Base-by-base conservation (phyloP, 2,329 filamentous ascomycete genomes). In the Talaromyces atroroseus region DNA sequence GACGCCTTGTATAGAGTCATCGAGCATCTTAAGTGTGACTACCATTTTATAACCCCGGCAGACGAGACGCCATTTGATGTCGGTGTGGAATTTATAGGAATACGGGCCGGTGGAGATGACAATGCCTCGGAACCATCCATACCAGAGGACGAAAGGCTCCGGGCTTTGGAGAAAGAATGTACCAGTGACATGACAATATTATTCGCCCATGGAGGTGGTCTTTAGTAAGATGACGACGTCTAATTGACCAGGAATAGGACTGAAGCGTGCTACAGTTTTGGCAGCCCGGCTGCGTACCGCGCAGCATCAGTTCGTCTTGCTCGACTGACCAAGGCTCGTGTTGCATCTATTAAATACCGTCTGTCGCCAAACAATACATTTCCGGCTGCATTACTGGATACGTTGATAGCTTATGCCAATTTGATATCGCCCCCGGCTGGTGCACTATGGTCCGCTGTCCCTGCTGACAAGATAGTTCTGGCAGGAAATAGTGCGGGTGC, bases 61-160 rank as follows among this genome's bases (percentile, higher is more conserved):
- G 53, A 49, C 18, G 38, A 55, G 46, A 55, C 38, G 16, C 24
- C 53, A 20, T 34, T 55, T 16, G 53, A 50, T 50, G 53, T 55
- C 20, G 54, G 54, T 6, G 48, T 56, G 23, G 54, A 56, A 29
- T 56, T 56, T 14, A 52, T 56, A 29, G 54, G 48, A 26, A n/a
- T 34, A 26, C 47, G 54, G n/a, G 20, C 10, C 14, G 54, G 54
- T 2, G 54, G 47, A 21, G 26, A 26, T 21, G 11, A 42, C 21
- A 40, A 56, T n/a, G 54, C 48, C 14, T 18, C 48, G 18, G 54
- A 56, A 20, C 54, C 29, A 16, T 32, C 42, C 21, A 52, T 56
- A 24, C 3, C 54, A 8, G 54, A 56, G 14, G 21, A 51, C 29
- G 54, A 56, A 2, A 56, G 47, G 32, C 40, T 51, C 6, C 54